These are phyloP conservation scores for Fusarium coffeatum DNA, from an alignment of 2,329 filamentous ascomycete genomes.

Conservation along the genomic window DNA sequence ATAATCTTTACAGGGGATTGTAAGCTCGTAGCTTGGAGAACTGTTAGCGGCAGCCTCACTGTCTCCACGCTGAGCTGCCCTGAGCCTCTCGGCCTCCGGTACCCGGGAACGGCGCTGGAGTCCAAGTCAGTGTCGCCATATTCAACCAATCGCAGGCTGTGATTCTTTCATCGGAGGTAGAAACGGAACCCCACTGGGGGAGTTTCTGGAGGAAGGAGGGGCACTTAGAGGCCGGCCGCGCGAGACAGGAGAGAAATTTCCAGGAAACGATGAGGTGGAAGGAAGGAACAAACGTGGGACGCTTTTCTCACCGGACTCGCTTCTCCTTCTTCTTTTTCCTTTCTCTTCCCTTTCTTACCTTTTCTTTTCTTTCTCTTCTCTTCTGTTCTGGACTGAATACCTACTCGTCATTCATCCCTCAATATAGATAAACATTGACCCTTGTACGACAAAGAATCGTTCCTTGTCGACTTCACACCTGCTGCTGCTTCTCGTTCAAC, in stretches of 20 bases:
- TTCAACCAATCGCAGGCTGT: constrained; percentile 33
- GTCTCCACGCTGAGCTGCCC: constrained; percentile 22
- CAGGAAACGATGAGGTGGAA: constrained; percentile 17
- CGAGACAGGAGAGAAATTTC: constrained; percentile 38
- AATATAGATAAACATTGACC: constrained; percentile 14
- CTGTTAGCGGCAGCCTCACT: constrained; percentile 22
- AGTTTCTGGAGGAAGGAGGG: constrained; percentile 31
- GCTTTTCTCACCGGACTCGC: constrained; percentile 19
- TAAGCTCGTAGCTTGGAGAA: constrained; percentile 13
- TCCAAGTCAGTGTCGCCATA: constrained; percentile 8
- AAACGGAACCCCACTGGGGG: constrained; percentile 41
- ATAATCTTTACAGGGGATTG: neutral
- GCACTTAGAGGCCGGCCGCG: constrained; percentile 25
- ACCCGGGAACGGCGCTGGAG: constrained; percentile 43
- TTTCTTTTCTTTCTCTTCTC: constrained; percentile 7
- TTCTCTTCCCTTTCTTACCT: neutral
- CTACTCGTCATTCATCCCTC: constrained; percentile 26
- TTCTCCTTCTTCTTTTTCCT: constrained; percentile 12
- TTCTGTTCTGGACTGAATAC: constrained; percentile 8
- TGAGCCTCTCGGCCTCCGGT: constrained; percentile 40
- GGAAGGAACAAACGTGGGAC: constrained; percentile 28
- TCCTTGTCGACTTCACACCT: constrained; percentile 15
- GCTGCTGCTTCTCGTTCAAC: constrained; percentile 46
- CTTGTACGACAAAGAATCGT: neutral
- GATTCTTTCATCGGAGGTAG: constrained; percentile 35